Conservation (phyloP, 805 yeast species). For the Ogataea zsoltii region DNA sequence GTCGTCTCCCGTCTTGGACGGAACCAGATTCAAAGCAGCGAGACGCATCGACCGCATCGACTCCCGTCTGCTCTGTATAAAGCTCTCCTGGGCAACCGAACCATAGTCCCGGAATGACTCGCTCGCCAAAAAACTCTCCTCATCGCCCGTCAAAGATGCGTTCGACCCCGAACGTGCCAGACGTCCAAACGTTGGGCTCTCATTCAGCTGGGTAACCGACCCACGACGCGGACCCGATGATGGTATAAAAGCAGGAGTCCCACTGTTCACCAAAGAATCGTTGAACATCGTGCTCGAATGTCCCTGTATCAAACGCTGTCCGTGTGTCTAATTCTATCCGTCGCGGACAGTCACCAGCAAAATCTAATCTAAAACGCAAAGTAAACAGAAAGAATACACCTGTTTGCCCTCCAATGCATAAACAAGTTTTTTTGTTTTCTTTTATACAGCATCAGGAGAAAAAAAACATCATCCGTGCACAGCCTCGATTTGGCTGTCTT, state of each 20-base stretch:
- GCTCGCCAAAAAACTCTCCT: conserved; percentile 6
- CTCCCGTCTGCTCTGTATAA: conserved; percentile 29
- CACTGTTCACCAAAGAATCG: conserved; percentile 14
- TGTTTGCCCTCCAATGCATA: too few species aligned
- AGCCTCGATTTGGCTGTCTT: too few species aligned
- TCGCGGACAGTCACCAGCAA: too few species aligned
- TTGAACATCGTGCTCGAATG: conserved; percentile 4
- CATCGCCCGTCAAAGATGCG: conserved; percentile 12
- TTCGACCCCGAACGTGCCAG: conserved; percentile 14
- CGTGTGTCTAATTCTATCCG: neutral
- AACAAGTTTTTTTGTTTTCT: too few species aligned
- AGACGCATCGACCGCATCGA: conserved; percentile 24
- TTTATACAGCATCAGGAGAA: too few species aligned
- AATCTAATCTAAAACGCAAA: too few species aligned
- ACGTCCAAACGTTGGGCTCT: conserved; percentile 1
- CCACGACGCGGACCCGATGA: conserved; percentile 23
- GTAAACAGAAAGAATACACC: too few species aligned
- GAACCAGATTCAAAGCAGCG: conserved; percentile 16
- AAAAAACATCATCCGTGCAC: too few species aligned
- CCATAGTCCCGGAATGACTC: conserved; percentile 24
- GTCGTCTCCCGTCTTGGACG: conserved; percentile 23
- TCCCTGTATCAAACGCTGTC: neutral
- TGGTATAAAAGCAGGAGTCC: conserved; percentile 16
- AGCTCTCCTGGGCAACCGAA: conserved; percentile 21
- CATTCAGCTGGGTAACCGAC: conserved; percentile 20